Conservation (phyloP, 148 eudicot species). For the Linanthus parryae region DNA sequence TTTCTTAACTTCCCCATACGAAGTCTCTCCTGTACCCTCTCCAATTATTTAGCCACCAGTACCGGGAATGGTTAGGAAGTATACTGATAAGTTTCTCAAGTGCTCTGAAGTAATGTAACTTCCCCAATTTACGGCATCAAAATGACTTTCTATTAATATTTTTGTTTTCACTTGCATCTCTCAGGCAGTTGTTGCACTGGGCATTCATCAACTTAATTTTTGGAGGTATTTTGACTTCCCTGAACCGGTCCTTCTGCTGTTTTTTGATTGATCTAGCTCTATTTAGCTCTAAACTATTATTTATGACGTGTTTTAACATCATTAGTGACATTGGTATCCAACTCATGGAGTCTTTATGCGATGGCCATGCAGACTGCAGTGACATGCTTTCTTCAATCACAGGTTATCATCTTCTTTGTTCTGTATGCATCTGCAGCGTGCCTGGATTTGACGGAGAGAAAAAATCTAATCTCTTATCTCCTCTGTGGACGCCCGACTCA, state of each 20-base stretch:
- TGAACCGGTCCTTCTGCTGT: not conserved
- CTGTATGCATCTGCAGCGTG: no score
- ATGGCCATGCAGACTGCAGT: slow-evolving; percentile 67
- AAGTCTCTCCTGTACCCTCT: no score
- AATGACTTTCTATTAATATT: no score
- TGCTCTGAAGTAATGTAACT: no score
- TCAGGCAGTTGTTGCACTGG: slow-evolving; percentile 78
- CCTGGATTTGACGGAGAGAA: no score
- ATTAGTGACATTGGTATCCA: slow-evolving; percentile 56
- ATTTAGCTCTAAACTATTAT: not conserved
- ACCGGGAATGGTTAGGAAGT: no score
- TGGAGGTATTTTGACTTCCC: slow-evolving; percentile 41
- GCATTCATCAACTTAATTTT: slow-evolving; percentile 87
- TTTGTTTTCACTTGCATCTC: slow-evolving; percentile 5
- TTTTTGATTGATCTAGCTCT: not conserved
- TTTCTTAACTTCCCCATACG: no score
- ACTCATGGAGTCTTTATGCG: slow-evolving; percentile 66
- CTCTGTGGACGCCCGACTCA: no score
- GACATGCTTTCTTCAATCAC: slow-evolving; percentile 65
- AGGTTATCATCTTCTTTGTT: slow-evolving; percentile 32
- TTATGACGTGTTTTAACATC: slow-evolving; percentile 9
- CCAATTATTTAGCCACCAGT: no score
- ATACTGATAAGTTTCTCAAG: no score
- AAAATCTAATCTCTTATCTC: no score
- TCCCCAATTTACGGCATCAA: no score